phyloP scores from a whole-genome alignment of 225 moss, liverwort and hornwort genomes.

The Sphagnum tenellum region DNA sequence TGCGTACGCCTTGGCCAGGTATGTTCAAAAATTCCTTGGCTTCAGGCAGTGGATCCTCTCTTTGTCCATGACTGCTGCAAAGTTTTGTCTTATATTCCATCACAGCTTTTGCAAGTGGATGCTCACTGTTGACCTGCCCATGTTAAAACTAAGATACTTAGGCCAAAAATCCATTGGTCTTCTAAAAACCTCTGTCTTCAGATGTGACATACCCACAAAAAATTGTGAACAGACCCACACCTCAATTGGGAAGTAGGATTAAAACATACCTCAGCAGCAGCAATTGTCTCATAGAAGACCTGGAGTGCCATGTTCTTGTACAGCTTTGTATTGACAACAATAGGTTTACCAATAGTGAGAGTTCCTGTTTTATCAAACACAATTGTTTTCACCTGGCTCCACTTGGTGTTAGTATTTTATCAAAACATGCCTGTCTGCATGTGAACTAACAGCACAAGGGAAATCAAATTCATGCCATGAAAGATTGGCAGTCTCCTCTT shows the following conservation, averaged over 20 bases:
- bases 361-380: slow-evolving; percentile 98
- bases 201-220: too few relatives aligned
- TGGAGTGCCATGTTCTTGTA: slow-evolving; percentile 74
- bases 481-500: too few relatives aligned
- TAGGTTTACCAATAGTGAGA: slow-evolving; percentile 76
- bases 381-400: slow-evolving; percentile 58
- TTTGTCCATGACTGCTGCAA: slow-evolving; percentile 17
- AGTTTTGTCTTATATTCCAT: slow-evolving; percentile 46
- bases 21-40: slow-evolving; percentile 54
- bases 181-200: too few relatives aligned
- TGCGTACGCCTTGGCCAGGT: slow-evolving; percentile 92
- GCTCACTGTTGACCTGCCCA: slow-evolving; percentile 76
- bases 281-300: slow-evolving; percentile 61
- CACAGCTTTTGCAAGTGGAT: slow-evolving; percentile 93
- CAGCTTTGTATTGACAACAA: slow-evolving; percentile 87
- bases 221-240: too few relatives aligned
- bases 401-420: too few relatives aligned
- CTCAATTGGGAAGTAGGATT: too few relatives aligned
- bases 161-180: too few relatives aligned
- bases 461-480: slow-evolving; percentile 1
- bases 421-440: too few relatives aligned
- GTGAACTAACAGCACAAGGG: too few relatives aligned
- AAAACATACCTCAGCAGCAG: slow-evolving; percentile 75
- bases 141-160: too few relatives aligned
- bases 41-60: slow-evolving; percentile 20